Evolutionary conservation across 2,329 filamentous ascomycete species (phyloP).

Genomic region (Diplocarpon mali): DNA sequence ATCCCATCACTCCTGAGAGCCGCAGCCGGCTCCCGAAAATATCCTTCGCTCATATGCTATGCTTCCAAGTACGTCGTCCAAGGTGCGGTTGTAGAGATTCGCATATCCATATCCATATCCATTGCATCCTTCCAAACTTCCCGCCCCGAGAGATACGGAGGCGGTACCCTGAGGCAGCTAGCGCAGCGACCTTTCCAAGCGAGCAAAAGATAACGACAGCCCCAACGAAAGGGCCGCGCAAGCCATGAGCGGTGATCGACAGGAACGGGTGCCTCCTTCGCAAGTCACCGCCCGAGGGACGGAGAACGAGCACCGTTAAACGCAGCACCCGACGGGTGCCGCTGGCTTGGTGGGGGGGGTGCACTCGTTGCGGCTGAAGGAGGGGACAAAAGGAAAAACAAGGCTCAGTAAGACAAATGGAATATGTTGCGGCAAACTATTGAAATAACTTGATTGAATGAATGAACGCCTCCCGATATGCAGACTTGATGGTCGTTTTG

Average conservation of each 20-base stretch:
- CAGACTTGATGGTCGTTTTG: slow-evolving; percentile 11
- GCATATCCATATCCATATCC: background rate
- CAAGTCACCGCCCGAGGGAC: background rate
- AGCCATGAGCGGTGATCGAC: slow-evolving; percentile 1
- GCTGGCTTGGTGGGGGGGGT: too few relatives aligned
- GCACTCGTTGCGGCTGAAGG: too few relatives aligned
- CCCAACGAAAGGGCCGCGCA: background rate
- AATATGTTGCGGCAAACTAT: slow-evolving; percentile 17
- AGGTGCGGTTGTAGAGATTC: background rate
- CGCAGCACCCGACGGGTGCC: background rate
- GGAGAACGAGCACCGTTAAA: background rate
- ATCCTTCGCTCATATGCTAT: background rate
- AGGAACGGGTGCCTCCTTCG: background rate
- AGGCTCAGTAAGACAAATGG: slow-evolving; percentile 5
- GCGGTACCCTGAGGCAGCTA: too few relatives aligned
- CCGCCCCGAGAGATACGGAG: too few relatives aligned
- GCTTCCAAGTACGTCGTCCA: background rate
- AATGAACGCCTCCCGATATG: slow-evolving; percentile 19
- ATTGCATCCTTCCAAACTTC: background rate
- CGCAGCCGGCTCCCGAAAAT: background rate
- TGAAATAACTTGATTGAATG: slow-evolving; percentile 7
- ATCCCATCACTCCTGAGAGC: background rate
- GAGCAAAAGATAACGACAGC: background rate
- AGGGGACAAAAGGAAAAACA: too few relatives aligned
- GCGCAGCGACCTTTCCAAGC: too few relatives aligned